These are phyloP conservation scores for Papiliotrema flavescens DNA, from an alignment of 1,284 basidiomycete genomes.

Conservation along the genomic window DNA sequence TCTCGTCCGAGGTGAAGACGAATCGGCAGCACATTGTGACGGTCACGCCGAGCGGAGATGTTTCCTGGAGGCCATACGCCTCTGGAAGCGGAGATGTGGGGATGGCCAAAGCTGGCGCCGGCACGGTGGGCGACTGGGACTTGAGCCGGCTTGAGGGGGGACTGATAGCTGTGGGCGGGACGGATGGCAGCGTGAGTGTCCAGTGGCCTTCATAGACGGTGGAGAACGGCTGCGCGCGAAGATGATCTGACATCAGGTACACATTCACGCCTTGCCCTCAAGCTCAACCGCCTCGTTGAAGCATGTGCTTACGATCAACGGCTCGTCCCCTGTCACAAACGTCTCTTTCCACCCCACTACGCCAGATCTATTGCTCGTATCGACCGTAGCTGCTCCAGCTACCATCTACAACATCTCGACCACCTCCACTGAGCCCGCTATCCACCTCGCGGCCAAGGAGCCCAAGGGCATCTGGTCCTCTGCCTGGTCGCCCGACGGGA, in stretches of 20 bases:
- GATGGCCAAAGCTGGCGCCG: constrained; percentile 26
- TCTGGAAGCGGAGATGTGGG: constrained; percentile 8
- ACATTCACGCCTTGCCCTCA: constrained; percentile 14
- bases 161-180: constrained; percentile 26
- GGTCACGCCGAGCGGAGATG: constrained; percentile 28
- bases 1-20: constrained; percentile 35
- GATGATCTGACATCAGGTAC: constrained; percentile 8
- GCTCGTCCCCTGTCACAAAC: constrained; percentile 31
- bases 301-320: constrained; percentile 11
- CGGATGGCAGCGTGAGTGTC: constrained; percentile 6
- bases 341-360: constrained; percentile 49
- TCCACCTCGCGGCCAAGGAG: constrained; percentile 22
- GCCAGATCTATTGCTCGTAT: constrained; percentile 37
- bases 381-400: constrained; percentile 19
- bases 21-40: constrained; percentile 34
- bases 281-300: background rate
- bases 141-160: constrained; percentile 34
- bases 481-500: constrained; percentile 43
- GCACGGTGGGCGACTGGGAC: constrained; percentile 41
- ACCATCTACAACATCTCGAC: constrained; percentile 42
- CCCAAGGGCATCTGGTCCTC: constrained; percentile 42
- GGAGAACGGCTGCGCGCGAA: too few species aligned
- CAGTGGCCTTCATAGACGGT: background rate
- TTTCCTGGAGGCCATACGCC: constrained; percentile 26
- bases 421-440: constrained; percentile 5